These are phyloP conservation scores for Acanthamoeba healyi DNA, from an alignment of 208 protist genomes.

Conservation along the genomic window DNA sequence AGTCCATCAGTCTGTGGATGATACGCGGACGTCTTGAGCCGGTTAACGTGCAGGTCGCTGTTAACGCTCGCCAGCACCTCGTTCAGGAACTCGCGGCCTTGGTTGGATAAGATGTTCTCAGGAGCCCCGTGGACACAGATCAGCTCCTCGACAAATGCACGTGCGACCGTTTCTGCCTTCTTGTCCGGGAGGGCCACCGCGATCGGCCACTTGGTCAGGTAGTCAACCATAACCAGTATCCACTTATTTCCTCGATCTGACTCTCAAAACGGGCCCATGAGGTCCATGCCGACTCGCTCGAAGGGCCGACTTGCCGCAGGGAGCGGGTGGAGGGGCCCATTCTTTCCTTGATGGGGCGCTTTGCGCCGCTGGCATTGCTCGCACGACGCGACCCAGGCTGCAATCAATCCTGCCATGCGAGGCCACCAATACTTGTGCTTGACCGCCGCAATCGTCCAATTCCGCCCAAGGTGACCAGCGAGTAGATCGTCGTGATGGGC, in stretches of 20 bases:
- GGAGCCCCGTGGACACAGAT: neutral
- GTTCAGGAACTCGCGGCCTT: neutral
- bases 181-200: neutral
- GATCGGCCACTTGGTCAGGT: constrained; percentile 33
- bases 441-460: neutral
- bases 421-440: constrained; percentile 32
- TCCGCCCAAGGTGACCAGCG: neutral
- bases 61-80: neutral
- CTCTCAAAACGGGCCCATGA: neutral
- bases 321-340: neutral
- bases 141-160: neutral
- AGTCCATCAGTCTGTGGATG: neutral
- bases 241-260: neutral
- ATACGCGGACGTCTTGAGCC: neutral
- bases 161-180: neutral
- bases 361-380: neutral
- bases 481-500: constrained; percentile 8
- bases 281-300: neutral
- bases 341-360: neutral
- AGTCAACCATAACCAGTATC: constrained; percentile 6
- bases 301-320: neutral
- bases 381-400: neutral
- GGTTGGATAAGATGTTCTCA: neutral
- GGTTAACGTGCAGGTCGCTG: neutral
- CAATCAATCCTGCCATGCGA: neutral